Evolutionary conservation across 2,329 filamentous ascomycete genomes (phyloP), one percentile per base, ranked within the genome.

Genomic region (Fusarium sp.): DNA sequence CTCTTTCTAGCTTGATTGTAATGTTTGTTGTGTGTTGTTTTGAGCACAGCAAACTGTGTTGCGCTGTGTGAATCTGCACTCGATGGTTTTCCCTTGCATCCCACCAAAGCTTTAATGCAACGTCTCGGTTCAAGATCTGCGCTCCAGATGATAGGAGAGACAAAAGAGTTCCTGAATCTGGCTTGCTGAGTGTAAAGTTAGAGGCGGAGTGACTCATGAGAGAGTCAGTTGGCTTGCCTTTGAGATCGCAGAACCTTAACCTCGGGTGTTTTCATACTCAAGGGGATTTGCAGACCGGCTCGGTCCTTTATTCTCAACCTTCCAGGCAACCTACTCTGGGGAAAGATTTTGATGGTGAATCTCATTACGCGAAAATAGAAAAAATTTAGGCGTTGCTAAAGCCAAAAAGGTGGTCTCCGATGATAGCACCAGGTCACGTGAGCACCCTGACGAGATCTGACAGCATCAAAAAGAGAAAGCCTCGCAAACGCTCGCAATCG

Each of bases 401-500:
- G n/a, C 38, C 5, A 20, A 40, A 6, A 13, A 20, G n/a, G 38
- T 40, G 5, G n/a, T 10, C n/a, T 40, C n/a, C 11, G 5, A 40
- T 20, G 3, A 10, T 5, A 40, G 4, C 35, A 2, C 35, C 16
- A 20, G n/a, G 38, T 40, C n/a, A 40, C 9, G 38, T 40, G 38
- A 40, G 16, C 35, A 36, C 35, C 35, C 35, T 36, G 14, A 36
- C 35, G 18, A 36, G 35, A 16, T 6, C 35, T 36, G 14, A 9
- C 35, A 18, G 22, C 11, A 16, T 11, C 52, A 57, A 73, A 68
- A 66, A 77, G 59, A 62, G 62, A 71, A 63, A 74, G 71, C 73
- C 75, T 66, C 73, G 67, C 70, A 59, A 27, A 22, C 45, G 71
- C 67, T 77, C 63, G 59, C 75, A 73, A 74, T 73, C 73, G 73